Evolutionary conservation across 495 filamentous ascomycete species (phyloP), one percentile per base, ranked within the genome.

Genomic region (Daldinia bambusicola): DNA sequence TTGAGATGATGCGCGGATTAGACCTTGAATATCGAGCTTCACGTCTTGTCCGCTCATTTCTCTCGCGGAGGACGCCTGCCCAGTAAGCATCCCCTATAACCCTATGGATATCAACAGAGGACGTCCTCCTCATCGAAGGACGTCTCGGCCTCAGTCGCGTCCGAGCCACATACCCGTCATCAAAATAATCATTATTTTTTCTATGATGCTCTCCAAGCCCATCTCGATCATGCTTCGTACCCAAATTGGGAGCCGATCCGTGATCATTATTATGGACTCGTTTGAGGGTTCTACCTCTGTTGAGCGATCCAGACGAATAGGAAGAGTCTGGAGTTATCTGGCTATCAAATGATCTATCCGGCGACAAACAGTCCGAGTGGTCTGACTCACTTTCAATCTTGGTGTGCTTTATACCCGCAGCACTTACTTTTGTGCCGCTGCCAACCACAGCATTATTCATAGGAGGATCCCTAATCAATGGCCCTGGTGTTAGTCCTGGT

Each of bases 11-110:
- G 34, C 34, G 63, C 3, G 73, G 73, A 7, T 13, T 64, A 18
- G 34, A 31, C 20, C 59, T 56, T 57, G 50, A 13, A 40, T 50
- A 34, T 26, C 51, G 56, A 20, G 48, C 26, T 22, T 66, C 50
- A 3, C 34, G 37, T 12, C 38, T 31, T 22, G 55, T 63, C 8
- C 67, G 62, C n/a, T 69, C 51, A 9, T 41, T 37, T 38, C 66
- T 58, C 40, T 40, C 73, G 38, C 38, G 60, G 1, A 64, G 60
- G 14, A 52, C 13, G 4, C 74, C 74, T 14, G 60, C 51, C 2
- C 65, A 41, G 31, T 71, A 74, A 30, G 71, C 73, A 37, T 65
- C 70, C 18, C 73, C 66, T 30, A 55, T 61, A 13, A 66, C 34
- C 3, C 57, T 66, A 16, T 71, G 61, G 6, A 68, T 67, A 13